Evolutionary conservation across 176 grass and related monocot genomes (phyloP), one percentile per base, ranked within the genome.

Genomic region (Elaeis guineensis): DNA sequence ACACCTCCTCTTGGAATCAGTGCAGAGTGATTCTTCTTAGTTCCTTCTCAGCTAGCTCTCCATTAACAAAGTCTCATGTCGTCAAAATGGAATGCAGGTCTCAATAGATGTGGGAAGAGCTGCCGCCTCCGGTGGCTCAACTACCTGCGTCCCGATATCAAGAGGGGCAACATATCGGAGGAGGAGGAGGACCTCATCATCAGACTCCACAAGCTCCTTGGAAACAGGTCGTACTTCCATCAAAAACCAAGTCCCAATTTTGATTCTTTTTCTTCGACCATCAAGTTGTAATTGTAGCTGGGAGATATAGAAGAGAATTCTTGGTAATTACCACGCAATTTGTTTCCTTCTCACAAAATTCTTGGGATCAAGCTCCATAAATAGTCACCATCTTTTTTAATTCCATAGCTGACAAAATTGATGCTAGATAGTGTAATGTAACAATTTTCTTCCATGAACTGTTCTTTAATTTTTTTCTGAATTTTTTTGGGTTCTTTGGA

Each of bases 61-160:
- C 3, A 17, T 3, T 9, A 20, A 55, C 19, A 44, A 9, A 12
- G 8, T 44, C 35, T 44, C 35, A 12, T 44, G 35, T 19, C 11
- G 21, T 19, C 19, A 1, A 17, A 17, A 17, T 17, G 19, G 56
- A 16, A 51, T 52, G 63, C 49, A 65, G 63, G 63, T 6, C 16
- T 65, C 22, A 65, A 52, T 5, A 49, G 63, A 25, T 52, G 63
- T 4, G 63, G 63, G 49, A 65, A 65, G 23, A 65, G 63, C 63
- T 65, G 63, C 63, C 63, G 63, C 16, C 63, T 65, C 5, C 49
- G 63, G 16, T 65, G 63, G 63, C 63, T 65, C 22, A 65, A 65
- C 63, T 65, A 65, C 63, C 63, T 65, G 63, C 63, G 63, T 15
- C 63, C 63, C 1, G 63, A n/a, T 17, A 65, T 65, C 48, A 65